Evolutionary conservation across 768 basidiomycete species (phyloP).

Genomic region (Pluteus cervinus): DNA sequence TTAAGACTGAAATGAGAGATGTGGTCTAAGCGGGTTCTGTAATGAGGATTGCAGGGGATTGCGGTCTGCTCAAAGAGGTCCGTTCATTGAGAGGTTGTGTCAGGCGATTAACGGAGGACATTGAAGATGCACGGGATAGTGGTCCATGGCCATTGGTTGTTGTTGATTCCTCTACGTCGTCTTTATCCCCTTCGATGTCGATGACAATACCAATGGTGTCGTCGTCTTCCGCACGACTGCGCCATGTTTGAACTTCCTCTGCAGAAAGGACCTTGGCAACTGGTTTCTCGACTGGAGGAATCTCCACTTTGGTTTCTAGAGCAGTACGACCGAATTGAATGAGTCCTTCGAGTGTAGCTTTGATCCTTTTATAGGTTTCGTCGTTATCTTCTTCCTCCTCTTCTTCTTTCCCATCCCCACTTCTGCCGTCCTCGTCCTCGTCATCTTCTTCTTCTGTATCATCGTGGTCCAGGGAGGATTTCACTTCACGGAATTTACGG

Average conservation of each 20-base stretch:
- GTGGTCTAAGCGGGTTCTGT: slow-evolving; percentile 23
- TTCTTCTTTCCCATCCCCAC: slow-evolving; percentile 32
- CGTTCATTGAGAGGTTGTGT: too few species aligned
- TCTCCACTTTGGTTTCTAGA: slow-evolving; percentile 55
- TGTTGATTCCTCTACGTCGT: slow-evolving; percentile 15
- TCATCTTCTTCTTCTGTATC: slow-evolving; percentile 40
- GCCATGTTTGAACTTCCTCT: slow-evolving; percentile 65
- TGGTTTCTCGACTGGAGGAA: slow-evolving; percentile 34
- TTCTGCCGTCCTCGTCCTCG: slow-evolving; percentile 40
- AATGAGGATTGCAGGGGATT: slow-evolving; percentile 31
- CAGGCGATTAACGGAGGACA: too few species aligned
- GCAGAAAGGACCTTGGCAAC: slow-evolving; percentile 65
- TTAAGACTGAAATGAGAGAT: slow-evolving; percentile 4
- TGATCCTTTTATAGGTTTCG: slow-evolving; percentile 57
- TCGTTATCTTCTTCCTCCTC: slow-evolving; percentile 38
- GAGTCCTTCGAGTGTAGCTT: slow-evolving; percentile 55
- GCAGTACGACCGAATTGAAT: slow-evolving; percentile 54
- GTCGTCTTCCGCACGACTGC: slow-evolving; percentile 16
- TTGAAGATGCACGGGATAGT: too few species aligned
- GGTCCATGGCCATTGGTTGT: too few species aligned
- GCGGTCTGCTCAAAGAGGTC: too few species aligned
- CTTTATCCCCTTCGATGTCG: slow-evolving; percentile 11
- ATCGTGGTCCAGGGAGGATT: slow-evolving; percentile 39
- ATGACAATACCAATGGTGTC: slow-evolving; percentile 15
- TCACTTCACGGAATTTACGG: slow-evolving; percentile 47